These are phyloP conservation scores for Mycena epipterygia DNA, from an alignment of 768 basidiomycete genomes.

Conservation along the genomic window DNA sequence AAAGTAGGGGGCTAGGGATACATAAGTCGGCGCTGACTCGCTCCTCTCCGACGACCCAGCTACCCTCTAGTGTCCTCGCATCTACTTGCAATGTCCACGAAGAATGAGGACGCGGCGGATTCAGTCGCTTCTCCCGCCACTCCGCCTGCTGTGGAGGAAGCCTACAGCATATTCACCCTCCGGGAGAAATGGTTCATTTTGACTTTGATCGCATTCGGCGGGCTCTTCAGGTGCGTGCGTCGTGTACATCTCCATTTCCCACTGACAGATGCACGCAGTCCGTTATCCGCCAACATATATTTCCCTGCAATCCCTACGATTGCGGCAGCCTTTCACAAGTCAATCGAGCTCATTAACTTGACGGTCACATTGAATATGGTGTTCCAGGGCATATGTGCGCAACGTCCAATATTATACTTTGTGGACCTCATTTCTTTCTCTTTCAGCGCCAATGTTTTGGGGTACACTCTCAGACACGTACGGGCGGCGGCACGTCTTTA, in stretches of 20 bases:
- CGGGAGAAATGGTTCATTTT: conserved; percentile 41
- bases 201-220: conserved; percentile 34
- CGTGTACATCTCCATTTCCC: neutral
- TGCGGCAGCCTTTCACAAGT: conserved; percentile 71
- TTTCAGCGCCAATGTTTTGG: conserved; percentile 75
- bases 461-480: conserved; percentile 76
- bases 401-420: neutral
- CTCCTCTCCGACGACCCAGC: too few relatives aligned
- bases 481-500: conserved; percentile 75
- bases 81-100: conserved; percentile 6
- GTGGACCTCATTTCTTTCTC: neutral
- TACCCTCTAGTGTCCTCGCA: too few relatives aligned
- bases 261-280: conserved; percentile 51
- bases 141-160: conserved; percentile 9
- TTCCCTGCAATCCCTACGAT: conserved; percentile 85
- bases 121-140: too few relatives aligned
- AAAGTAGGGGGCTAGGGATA: too few relatives aligned
- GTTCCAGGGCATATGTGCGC: conserved; percentile 72
- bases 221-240: conserved; percentile 34
- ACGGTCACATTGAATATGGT: conserved; percentile 84
- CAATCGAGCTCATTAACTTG: conserved; percentile 81
- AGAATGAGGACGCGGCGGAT: neutral
- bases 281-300: conserved; percentile 83
- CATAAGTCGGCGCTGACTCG: too few relatives aligned
- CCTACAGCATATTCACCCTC: conserved; percentile 35